Conservation (phyloP, 2,329 filamentous ascomycete genomes). For the Diaporthe vaccinii region DNA sequence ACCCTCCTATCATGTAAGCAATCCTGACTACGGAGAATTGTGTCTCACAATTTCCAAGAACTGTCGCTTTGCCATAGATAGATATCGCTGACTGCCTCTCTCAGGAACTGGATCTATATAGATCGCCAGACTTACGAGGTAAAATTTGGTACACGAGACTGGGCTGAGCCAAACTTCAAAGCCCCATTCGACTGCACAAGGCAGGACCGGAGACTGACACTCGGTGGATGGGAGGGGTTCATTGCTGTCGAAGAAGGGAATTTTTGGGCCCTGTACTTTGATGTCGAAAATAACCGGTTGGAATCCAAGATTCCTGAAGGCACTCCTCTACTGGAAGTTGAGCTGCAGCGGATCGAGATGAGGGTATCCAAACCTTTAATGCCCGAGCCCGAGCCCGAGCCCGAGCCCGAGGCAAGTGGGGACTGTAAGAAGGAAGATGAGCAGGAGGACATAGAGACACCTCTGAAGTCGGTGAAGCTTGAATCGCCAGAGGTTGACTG, state of each 20-base stretch:
- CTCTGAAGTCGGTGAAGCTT: slow-evolving; percentile 17
- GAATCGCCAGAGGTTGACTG: slow-evolving; percentile 39
- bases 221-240: slow-evolving; percentile 65
- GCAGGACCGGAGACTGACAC: slow-evolving; percentile 63
- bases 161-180: slow-evolving; percentile 58
- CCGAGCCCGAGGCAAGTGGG: neutral
- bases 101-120: slow-evolving; percentile 62
- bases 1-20: slow-evolving; percentile 58
- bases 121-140: slow-evolving; percentile 60
- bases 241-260: slow-evolving; percentile 60
- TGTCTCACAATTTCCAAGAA: neutral
- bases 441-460: neutral
- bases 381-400: neutral
- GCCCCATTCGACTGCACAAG: slow-evolving; percentile 66
- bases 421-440: neutral
- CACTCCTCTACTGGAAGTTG: slow-evolving; percentile 67
- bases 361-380: slow-evolving; percentile 25
- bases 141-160: slow-evolving; percentile 59
- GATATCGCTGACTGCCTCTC: neutral
- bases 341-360: slow-evolving; percentile 66
- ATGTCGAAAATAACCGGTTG: slow-evolving; percentile 60
- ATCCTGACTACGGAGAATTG: neutral
- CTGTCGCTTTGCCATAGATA: neutral
- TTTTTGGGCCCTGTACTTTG: slow-evolving; percentile 63
- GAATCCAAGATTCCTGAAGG: slow-evolving; percentile 59